Percentiles rank a stretch among this genome's conserved stretches.
These are phyloP conservation scores for Moringa oleifera DNA, from an alignment of 345 rosid genomes.

Conservation along the genomic window DNA sequence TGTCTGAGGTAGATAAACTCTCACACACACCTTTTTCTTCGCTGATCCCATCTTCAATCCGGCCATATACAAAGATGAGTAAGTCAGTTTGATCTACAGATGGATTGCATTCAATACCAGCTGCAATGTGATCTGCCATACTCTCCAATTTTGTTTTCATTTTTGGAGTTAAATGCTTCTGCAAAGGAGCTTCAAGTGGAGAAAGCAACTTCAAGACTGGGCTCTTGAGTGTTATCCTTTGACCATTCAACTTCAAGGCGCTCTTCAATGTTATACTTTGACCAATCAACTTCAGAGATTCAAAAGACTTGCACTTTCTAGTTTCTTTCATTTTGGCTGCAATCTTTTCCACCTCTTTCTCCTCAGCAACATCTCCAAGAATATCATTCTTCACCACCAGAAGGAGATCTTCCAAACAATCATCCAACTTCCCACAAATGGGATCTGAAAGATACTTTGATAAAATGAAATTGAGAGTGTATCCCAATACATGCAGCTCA, in stretches of 20 bases:
- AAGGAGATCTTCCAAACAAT: constrained; percentile 76
- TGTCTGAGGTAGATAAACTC: constrained; percentile 20
- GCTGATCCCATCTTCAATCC: constrained; percentile 50
- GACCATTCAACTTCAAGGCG: constrained; percentile 61
- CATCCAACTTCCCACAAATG: constrained; percentile 57
- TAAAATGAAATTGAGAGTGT: constrained; percentile 59
- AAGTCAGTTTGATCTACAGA: constrained; percentile 73
- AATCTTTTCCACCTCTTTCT: constrained; percentile 82
- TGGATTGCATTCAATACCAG: constrained; percentile 78
- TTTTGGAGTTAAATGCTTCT: constrained; percentile 65
- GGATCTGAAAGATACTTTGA: constrained; percentile 42
- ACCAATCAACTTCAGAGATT: constrained; percentile 69
- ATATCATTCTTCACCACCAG: constrained; percentile 65
- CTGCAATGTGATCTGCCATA: constrained; percentile 67
- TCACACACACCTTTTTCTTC: constrained; percentile 38
- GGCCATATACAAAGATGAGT: constrained; percentile 57
- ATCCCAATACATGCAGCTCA: constrained; percentile 86
- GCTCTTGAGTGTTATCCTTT: constrained; percentile 58
- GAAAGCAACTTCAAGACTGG: constrained; percentile 63
- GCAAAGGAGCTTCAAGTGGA: constrained; percentile 53
- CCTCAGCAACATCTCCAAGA: constrained; percentile 88
- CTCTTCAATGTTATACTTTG: constrained; percentile 62
- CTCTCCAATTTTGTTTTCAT: constrained; percentile 58
- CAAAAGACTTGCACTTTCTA: constrained; percentile 58
- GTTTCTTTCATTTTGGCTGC: constrained; percentile 93